Evolutionary conservation across 2,329 filamentous ascomycete species (phyloP).

Genomic region (Venturia pyrina): DNA sequence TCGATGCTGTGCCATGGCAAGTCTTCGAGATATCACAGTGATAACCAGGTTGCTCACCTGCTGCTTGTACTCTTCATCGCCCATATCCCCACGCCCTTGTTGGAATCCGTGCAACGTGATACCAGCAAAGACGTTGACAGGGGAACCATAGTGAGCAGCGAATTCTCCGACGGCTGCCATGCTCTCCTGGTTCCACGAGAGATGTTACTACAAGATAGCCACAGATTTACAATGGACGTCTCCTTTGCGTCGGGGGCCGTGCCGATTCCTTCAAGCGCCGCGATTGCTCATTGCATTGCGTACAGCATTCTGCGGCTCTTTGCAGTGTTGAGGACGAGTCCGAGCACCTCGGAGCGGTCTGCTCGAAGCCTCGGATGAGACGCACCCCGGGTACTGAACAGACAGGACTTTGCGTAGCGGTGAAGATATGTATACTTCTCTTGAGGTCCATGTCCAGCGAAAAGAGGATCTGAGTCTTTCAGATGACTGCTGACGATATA

Average conservation of each 20-base stretch:
- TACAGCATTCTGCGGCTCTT: background rate
- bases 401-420: background rate
- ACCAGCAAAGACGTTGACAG: background rate
- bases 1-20: background rate
- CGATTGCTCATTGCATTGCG: background rate
- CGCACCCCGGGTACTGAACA: background rate
- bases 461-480: background rate
- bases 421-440: background rate
- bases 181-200: background rate
- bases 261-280: background rate
- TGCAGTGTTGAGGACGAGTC: conserved; percentile 4
- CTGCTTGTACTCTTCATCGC: background rate
- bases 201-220: background rate
- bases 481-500: background rate
- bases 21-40: background rate
- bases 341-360: conserved; percentile 1
- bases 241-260: background rate
- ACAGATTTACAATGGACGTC: background rate
- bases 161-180: conserved; percentile 1
- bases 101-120: background rate
- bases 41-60: background rate
- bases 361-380: background rate
- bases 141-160: background rate
- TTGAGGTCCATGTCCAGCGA: background rate
- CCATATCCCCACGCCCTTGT: background rate